Percentiles rank a stretch among this genome's conserved stretches.
phyloP scores from a whole-genome alignment of 2,329 filamentous ascomycete species.

The Podosphaera xanthii region DNA sequence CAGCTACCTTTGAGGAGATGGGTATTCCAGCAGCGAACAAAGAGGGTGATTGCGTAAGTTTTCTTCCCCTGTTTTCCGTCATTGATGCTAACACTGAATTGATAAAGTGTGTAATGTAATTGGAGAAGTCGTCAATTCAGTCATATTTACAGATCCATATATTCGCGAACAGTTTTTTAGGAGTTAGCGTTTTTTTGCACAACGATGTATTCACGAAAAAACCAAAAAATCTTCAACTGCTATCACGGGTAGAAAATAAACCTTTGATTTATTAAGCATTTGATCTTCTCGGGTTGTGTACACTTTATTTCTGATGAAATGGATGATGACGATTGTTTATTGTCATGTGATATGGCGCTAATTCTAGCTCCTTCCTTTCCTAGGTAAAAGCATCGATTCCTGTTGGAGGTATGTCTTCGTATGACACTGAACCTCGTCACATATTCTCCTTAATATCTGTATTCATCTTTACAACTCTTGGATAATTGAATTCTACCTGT shows the following conservation, averaged over 20 bases:
- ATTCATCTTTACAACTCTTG: too few relatives aligned
- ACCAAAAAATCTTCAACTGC: neutral
- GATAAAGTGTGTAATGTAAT: neutral
- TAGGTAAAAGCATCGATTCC: neutral
- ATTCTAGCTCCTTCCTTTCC: neutral
- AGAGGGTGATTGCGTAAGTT: constrained; percentile 65
- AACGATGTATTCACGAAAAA: neutral
- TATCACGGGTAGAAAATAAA: neutral
- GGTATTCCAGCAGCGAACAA: constrained; percentile 67
- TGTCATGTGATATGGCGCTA: neutral
- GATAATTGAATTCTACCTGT: too few relatives aligned
- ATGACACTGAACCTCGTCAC: too few relatives aligned
- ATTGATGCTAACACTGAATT: neutral
- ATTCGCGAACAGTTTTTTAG: neutral
- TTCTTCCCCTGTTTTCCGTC: neutral
- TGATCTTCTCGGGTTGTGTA: neutral
- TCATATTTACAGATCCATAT: neutral
- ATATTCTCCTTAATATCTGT: too few relatives aligned
- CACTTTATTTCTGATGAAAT: neutral
- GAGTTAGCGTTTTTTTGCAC: neutral
- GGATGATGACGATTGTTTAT: neutral
- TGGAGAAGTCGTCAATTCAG: neutral
- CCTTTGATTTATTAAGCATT: neutral
- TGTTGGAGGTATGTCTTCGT: neutral
- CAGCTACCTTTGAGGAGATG: constrained; percentile 96